Evolutionary conservation across 2,329 filamentous ascomycete species (phyloP), one percentile per base, ranked within the genome.

Genomic region (Xylaria sp.): DNA sequence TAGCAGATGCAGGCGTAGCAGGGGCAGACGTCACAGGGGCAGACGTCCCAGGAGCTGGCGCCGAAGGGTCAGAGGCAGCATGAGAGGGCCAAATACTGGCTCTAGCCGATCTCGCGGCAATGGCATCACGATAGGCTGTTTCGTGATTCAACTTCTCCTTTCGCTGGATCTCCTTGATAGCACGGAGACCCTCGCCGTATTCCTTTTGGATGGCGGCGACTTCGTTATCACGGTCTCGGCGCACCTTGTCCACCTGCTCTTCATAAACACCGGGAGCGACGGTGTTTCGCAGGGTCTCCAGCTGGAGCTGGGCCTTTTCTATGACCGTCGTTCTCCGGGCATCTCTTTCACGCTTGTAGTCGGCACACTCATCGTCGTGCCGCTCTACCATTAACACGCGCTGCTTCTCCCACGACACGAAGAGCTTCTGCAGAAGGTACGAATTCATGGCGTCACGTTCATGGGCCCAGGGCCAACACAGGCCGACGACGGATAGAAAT

Each of bases 331-430:
- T 23, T 34, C 60, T 63, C 44, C 60, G 49, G 13, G 46, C 54
- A 8, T 66, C 58, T 16, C 60, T 18, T 18, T 64, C 42, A 7
- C 37, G 47, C 10, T 57, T 55, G 34, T 57, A 61, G 13, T 57
- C 47, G 10, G 47, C 52, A 16, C 62, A 39, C 35, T 66, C 59
- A 3, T 59, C 53, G 8, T 58, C 51, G 46, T 67, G 63, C 1
- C 54, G 57, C 5, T 42, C 35, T 52, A 55, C 35, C 57, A 67
- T 63, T 5, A 51, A 16, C 13, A 35, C 18, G 19, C 34, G 58
- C n/a, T 63, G 57, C 10, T 49, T 34, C 4, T 47, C 53, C 64
- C 64, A 66, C 19, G 19, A 50, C 18, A 5, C 35, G n/a, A 50
- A 16, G 49, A 63, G 53, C 3, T 18, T 54, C 6, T 58, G 30